Percentiles rank a stretch among this genome's conserved stretches.
Conservation (phyloP, 306 rosid genomes). For the Calophaca sinica region DNA sequence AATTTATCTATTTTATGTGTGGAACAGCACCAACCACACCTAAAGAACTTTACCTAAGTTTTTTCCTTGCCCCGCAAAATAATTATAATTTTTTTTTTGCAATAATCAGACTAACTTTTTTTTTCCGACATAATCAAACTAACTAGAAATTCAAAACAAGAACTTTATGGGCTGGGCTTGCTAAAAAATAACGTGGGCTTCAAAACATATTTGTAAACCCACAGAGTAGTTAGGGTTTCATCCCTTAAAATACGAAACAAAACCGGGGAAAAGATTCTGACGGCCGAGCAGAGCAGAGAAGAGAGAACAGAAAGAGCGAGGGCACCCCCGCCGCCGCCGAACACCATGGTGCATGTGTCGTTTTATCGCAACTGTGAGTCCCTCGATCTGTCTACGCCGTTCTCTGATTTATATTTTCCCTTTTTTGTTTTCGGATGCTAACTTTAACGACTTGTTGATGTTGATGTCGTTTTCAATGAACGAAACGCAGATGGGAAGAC, state of each 20-base stretch:
- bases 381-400: neutral
- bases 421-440: neutral
- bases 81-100: too few species aligned
- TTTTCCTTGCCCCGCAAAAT: too few species aligned
- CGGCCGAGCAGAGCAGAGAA: neutral
- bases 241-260: constrained; percentile 7
- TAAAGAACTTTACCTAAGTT: too few species aligned
- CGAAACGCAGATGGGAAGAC: constrained; percentile 62
- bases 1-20: too few species aligned
- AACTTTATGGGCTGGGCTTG: too few species aligned
- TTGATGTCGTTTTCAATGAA: neutral
- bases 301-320: neutral
- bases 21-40: too few species aligned
- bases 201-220: too few species aligned
- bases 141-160: too few species aligned
- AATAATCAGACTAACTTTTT: too few species aligned
- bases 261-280: neutral
- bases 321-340: neutral
- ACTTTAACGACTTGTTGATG: neutral
- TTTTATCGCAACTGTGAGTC: constrained; percentile 63
- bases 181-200: too few species aligned
- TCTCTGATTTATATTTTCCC: too few species aligned
- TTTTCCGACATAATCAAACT: too few species aligned
- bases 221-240: constrained; percentile 49
- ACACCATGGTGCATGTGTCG: constrained; percentile 62